Conservation (phyloP, 495 filamentous ascomycete species). For the Xylaria grammica region DNA sequence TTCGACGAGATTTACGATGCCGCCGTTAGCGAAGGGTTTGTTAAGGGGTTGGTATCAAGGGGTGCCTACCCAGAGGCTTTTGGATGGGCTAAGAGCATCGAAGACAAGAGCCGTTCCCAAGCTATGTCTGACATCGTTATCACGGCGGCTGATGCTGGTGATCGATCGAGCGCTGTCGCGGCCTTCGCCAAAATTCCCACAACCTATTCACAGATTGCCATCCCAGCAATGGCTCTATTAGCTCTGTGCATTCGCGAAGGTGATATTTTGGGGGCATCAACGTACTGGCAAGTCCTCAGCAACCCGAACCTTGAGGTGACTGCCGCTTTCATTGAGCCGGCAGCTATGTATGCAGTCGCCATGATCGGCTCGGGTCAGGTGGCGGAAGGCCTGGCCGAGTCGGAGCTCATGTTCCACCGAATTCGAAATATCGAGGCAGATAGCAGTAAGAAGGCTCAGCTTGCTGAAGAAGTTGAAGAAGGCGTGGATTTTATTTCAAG, state of each 20-base stretch:
- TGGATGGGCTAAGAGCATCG: slow-evolving; percentile 61
- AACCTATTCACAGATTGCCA: slow-evolving; percentile 56
- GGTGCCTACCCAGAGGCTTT: slow-evolving; percentile 71
- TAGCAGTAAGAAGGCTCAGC: slow-evolving; percentile 48
- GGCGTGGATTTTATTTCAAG: slow-evolving; percentile 78
- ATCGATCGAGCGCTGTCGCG: slow-evolving; percentile 69
- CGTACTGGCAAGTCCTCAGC: slow-evolving; percentile 76
- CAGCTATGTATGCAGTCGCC: slow-evolving; percentile 83
- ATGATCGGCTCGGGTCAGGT: slow-evolving; percentile 80
- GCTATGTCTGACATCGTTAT: slow-evolving; percentile 54
- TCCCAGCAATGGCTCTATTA: slow-evolving; percentile 79
- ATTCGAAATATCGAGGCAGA: slow-evolving; percentile 64
- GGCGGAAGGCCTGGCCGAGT: slow-evolving; percentile 73
- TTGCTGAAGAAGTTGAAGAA: slow-evolving; percentile 84
- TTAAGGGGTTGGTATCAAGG: slow-evolving; percentile 69
- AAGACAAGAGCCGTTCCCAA: slow-evolving; percentile 36
- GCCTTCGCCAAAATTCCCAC: slow-evolving; percentile 65
- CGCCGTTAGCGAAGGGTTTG: slow-evolving; percentile 72
- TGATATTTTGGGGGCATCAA: slow-evolving; percentile 73
- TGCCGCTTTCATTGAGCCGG: slow-evolving; percentile 78
- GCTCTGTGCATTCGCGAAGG: slow-evolving; percentile 83
- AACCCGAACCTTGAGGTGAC: slow-evolving; percentile 61
- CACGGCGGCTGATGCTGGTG: slow-evolving; percentile 77
- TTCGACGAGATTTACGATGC: slow-evolving; percentile 66
- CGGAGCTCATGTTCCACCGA: slow-evolving; percentile 80